Evolutionary conservation across 306 rosid species (phyloP), one percentile per base, ranked within the genome.

Genomic region (Cercis canadensis): DNA sequence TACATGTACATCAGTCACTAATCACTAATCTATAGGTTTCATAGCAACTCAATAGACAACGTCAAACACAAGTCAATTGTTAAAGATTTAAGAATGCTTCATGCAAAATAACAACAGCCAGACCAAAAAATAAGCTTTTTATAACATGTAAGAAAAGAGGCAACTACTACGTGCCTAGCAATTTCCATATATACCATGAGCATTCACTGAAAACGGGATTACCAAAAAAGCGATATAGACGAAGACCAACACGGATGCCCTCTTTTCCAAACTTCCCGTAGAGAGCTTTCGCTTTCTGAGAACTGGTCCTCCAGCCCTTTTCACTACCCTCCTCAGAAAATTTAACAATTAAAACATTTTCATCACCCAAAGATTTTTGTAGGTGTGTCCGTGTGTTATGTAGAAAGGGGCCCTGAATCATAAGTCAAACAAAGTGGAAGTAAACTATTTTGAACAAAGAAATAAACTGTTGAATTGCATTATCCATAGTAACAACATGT

Each of bases 351-450:
- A 92, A 72, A 54, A 84, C 81, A 45, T 83, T 89, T 29, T 89
- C 95, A 66, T 92, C 96, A 33, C 95, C 96, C 10, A 89, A 73
- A 40, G 75, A 64, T 77, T 75, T 92, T 52, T 89, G 98, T n/a
- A 89, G 75, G 67, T 82, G 96, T 53, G 92, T 92, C 39, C 75
- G 69, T 2, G 69, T 65, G 37, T 39, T 57, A 19, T 77, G 80
- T 50, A 83, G 69, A 64, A 36, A 81, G 11, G 98, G 96, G 31
- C 96, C 98, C 98, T 87, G 80, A 77, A 72, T 55, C 8, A 70
- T 29, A 68, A 24, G 41, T 70, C 63, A 76, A 75, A 55, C 24
- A 21, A 65, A 49, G 21, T n/a, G 57, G 55, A 46, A 58, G 21
- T 51, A 51, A 57, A 54, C 41, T 36, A 44, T 29, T 45, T 37